Evolutionary conservation across 345 rosid genomes (phyloP), one percentile per base, ranked within the genome.

Genomic region (Balakata baccata): DNA sequence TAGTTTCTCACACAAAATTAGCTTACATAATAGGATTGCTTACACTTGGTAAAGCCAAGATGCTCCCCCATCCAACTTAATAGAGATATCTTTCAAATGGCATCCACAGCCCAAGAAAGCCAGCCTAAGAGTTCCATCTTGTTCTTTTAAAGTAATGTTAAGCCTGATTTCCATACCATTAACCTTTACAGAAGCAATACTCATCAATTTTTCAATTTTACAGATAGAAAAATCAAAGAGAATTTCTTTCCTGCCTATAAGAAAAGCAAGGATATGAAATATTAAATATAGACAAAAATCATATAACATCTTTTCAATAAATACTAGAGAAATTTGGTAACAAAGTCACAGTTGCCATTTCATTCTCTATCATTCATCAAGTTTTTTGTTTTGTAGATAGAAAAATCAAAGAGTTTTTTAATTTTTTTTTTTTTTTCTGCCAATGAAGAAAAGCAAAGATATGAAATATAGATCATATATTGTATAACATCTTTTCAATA

Each of bases 31-130:
- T 22, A 66, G 4, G 64, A 72, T 17, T 62, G 62, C 85, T 39
- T 85, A 92, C 96, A 84, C 84, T 86, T 89, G 89, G 82, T 90
- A 92, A 25, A 92, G 90, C 98, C 96, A 90, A 71, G 96, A 89
- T 37, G 94, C 87, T 77, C 98, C 94, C 18, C 98, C 98, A 57
- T 88, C 83, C 62, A 92, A 57, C 45, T 86, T 70, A 69, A 92
- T 80, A 23, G 81, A 83, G n/a, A 92, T 82, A 71, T 85, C 87
- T 73, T 84, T 70, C 68, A 90, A 89, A 41, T 73, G 67, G 75
- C 94, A 88, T 62, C 79, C 81, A 71, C 85, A 85, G 67, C 73
- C 79, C 70, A 74, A 64, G 23, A 87, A 71, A 25, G 74, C 74
- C 46, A 92, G 78, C 84, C 79, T 84, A 53, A 89, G 73, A 54